These are phyloP conservation scores for Papiliotrema terrestris DNA, from an alignment of 1,284 basidiomycete genomes.

Conservation along the genomic window DNA sequence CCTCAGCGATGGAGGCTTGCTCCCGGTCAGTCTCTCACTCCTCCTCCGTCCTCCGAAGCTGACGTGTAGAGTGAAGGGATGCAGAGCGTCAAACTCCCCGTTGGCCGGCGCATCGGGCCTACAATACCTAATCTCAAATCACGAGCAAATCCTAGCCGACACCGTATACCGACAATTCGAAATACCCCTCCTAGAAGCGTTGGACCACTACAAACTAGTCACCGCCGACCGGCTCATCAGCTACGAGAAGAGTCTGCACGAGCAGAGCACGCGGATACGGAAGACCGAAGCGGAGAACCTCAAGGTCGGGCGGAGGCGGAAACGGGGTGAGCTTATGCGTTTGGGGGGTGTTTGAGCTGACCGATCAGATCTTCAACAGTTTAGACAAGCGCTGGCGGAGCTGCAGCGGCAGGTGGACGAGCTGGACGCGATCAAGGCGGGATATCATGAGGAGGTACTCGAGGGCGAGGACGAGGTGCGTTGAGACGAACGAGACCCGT, in stretches of 20 bases:
- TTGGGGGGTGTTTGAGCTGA: neutral
- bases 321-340: conserved; percentile 63
- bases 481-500: neutral
- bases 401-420: conserved; percentile 75
- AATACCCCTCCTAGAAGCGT: conserved; percentile 75
- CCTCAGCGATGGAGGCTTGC: conserved; percentile 77
- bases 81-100: conserved; percentile 38
- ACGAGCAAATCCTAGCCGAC: conserved; percentile 84
- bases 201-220: conserved; percentile 65
- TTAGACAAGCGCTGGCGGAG: conserved; percentile 74
- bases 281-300: conserved; percentile 86
- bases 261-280: conserved; percentile 79
- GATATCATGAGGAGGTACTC: conserved; percentile 65
- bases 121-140: conserved; percentile 87
- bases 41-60: neutral
- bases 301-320: conserved; percentile 63
- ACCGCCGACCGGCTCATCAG: conserved; percentile 65
- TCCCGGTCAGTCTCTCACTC: conserved; percentile 59
- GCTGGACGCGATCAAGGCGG: conserved; percentile 48
- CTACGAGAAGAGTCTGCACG: conserved; percentile 73
- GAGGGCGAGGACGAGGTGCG: conserved; percentile 77
- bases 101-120: conserved; percentile 77
- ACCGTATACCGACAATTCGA: conserved; percentile 86
- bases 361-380: conserved; percentile 71
- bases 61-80: conserved; percentile 41